A percentile compares a stretch with the other conserved stretches of the same genome.
Conservation (phyloP, 345 rosid species). For the Gossypium anomalum region DNA sequence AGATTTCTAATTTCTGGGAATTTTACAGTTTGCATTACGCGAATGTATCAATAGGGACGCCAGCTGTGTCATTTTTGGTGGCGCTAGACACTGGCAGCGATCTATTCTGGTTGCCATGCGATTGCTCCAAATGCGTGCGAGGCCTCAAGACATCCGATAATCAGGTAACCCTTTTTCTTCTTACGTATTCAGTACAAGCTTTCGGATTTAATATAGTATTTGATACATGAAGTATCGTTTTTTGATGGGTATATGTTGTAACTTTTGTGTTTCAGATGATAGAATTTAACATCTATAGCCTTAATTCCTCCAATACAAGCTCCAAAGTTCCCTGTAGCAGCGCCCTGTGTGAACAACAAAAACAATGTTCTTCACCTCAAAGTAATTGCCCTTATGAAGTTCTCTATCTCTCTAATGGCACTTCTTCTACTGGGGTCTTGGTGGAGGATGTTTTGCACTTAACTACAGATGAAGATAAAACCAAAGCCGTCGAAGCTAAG, state of each 20-base stretch:
- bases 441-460: slow-evolving; percentile 61
- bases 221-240: neutral
- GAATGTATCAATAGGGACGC: slow-evolving; percentile 75
- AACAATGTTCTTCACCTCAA: slow-evolving; percentile 33
- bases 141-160: slow-evolving; percentile 34
- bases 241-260: neutral
- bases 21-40: slow-evolving; percentile 78
- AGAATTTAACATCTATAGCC: slow-evolving; percentile 49
- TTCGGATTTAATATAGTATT: neutral
- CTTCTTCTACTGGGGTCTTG: slow-evolving; percentile 53
- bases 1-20: neutral
- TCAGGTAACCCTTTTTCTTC: slow-evolving; percentile 29
- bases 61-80: slow-evolving; percentile 61
- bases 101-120: slow-evolving; percentile 94
- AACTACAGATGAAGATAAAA: slow-evolving; percentile 26
- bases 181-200: neutral
- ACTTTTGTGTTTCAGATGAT: slow-evolving; percentile 27
- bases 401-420: slow-evolving; percentile 49
- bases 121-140: slow-evolving; percentile 54
- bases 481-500: slow-evolving; percentile 34
- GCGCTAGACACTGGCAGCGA: slow-evolving; percentile 96
- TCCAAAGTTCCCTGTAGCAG: slow-evolving; percentile 47
- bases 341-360: slow-evolving; percentile 30
- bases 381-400: slow-evolving; percentile 50
- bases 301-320: slow-evolving; percentile 53